Base-by-base conservation (phyloP, 2,329 filamentous ascomycete genomes). In the Colletotrichum incanum region DNA sequence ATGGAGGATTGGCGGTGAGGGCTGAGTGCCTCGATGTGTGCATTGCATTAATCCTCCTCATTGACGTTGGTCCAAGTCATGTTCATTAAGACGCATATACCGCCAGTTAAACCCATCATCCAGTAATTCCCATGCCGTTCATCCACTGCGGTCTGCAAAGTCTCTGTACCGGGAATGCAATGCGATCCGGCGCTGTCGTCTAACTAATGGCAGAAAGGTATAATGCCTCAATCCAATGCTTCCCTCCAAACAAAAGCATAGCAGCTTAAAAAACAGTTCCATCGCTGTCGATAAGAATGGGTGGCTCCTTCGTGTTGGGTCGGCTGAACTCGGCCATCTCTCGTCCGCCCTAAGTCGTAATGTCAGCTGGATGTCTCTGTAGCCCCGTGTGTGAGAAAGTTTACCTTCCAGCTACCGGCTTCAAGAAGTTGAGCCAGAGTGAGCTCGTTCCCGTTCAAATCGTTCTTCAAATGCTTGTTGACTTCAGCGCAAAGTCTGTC, bases 321-420 rank as follows among this genome's bases (percentile, higher is more conserved):
- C 96, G 89, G 76, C 94, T 96, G 75, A 98, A 94, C 84, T 98
- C 96, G 74, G 96, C 96, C 80, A 98, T 93, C 84, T 98, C 96
- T 79, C 96, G 92, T 72, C 96, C 96, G 77, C 96, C 96, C 95
- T 90, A 71, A 66, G 64, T 74, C 14, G 71, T 70, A 14, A 23
- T 76, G 74, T 74, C 65, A 64, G 67, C 50, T 37, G 2, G 6
- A 4, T 28, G 2, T 3, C 58, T 18, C 20, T 26, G 11, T 7
- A 5, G 31, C 9, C 18, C 11, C 60, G 28, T 52, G 20, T 6
- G 31, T 20, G 49, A 39, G 28, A 37, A 26, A 70, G 45, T 90
- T 84, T 82, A 96, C 95, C 93, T 98, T 98, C 96, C 96, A 99
- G 79, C 94, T 97, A 63, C 96, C 96, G 18, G 96, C 96, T 82